Percentiles rank a stretch among this genome's conserved stretches.
Conservation (phyloP, 805 yeast genomes). For the Candida sakaeoensis region DNA sequence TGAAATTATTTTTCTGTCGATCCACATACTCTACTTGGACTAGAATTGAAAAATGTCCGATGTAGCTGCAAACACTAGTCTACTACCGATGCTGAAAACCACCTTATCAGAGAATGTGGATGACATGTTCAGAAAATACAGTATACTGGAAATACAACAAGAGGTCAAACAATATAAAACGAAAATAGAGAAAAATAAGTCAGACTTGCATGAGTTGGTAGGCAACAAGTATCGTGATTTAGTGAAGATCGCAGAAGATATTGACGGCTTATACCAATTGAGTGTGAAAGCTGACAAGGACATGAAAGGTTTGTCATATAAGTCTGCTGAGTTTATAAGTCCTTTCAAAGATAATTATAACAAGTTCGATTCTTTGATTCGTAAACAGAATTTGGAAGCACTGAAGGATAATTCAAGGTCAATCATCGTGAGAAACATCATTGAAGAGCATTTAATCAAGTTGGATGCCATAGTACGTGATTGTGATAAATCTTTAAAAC, state of each 20-base stretch:
- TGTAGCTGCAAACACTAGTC: neutral
- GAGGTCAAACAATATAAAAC: slow-evolving; percentile 26
- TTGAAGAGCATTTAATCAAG: slow-evolving; percentile 25
- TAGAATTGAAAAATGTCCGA: neutral
- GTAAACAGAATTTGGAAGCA: slow-evolving; percentile 15
- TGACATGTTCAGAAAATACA: slow-evolving; percentile 29
- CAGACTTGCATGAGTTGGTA: slow-evolving; percentile 34
- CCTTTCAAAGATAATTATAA: slow-evolving; percentile 19
- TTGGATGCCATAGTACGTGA: slow-evolving; percentile 30
- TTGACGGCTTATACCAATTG: slow-evolving; percentile 26
- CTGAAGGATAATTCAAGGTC: slow-evolving; percentile 19
- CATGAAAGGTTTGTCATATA: slow-evolving; percentile 30
- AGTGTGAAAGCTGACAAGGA: slow-evolving; percentile 21
- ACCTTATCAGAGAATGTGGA: slow-evolving; percentile 38
- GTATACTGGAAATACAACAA: slow-evolving; percentile 30
- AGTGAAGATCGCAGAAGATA: slow-evolving; percentile 42
- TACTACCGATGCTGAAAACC: neutral
- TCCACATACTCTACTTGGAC: no score
- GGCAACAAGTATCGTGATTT: slow-evolving; percentile 41
- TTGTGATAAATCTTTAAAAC: slow-evolving; percentile 16
- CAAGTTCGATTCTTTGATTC: slow-evolving; percentile 18
- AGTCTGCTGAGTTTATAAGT: slow-evolving; percentile 22
- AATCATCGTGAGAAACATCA: slow-evolving; percentile 25
- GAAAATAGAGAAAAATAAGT: slow-evolving; percentile 25
- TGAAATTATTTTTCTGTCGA: slow-evolving; percentile 1